These are phyloP conservation scores for Colletotrichum sp. DNA, from an alignment of 2,329 filamentous ascomycete genomes.

Conservation along the genomic window DNA sequence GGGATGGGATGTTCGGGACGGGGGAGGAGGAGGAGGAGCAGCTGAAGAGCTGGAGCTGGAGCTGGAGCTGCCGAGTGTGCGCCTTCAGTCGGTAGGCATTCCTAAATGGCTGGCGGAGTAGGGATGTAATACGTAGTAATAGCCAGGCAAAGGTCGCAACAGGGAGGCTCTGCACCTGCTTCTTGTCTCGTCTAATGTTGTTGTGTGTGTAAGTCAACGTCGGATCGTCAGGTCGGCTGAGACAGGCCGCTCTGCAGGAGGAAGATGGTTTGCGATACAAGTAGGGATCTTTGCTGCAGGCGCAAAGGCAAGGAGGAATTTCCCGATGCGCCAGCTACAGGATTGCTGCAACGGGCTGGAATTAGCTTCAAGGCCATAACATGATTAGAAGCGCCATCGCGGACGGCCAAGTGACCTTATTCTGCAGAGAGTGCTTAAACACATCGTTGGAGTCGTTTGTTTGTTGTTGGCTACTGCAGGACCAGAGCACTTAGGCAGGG, in stretches of 20 bases:
- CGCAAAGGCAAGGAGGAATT: background rate
- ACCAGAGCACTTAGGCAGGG: background rate
- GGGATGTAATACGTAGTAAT: background rate
- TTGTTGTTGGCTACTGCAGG: background rate
- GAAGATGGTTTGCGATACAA: background rate
- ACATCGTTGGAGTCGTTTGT: background rate
- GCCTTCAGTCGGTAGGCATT: background rate
- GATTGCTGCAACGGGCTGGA: background rate
- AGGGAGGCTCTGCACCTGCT: background rate
- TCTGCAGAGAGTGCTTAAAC: background rate
- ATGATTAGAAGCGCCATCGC: background rate
- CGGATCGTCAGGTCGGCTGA: constrained; percentile 2
- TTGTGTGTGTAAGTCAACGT: background rate
- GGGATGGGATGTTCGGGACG: background rate
- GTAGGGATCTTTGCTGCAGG: background rate
- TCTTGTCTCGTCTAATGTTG: background rate
- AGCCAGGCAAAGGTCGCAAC: background rate
- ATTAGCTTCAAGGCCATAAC: background rate
- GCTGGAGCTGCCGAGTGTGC: background rate
- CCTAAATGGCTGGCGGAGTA: background rate
- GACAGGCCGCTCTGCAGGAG: background rate
- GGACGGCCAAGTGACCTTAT: background rate
- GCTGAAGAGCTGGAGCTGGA: background rate
- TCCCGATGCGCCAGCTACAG: background rate
- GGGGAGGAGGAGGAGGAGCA: background rate